Base-by-base conservation (phyloP, 768 basidiomycete species). In the Trametes maxima region DNA sequence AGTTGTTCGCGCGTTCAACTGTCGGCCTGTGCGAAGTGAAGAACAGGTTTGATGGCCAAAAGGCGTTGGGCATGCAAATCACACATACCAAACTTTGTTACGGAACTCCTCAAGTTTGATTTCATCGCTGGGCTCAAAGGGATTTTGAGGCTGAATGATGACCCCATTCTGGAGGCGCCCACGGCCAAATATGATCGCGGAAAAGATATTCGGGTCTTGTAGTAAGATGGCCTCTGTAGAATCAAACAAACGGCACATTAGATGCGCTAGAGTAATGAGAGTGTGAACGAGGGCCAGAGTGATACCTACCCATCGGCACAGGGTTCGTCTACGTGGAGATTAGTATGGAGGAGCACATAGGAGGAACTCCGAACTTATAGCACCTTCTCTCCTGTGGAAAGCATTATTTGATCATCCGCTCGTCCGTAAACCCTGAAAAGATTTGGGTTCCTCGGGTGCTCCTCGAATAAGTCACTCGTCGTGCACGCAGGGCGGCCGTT, bases 341-440 rank as follows among this genome's bases (percentile, higher is more conserved):
- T 12, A 21, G 6, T 47, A 7, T n/a, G 22, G 25, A 36, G 14
- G 5, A 7, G 35, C n/a, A 36, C 7, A 17, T 37, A n/a, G 10
- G 3, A 11, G 45, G 28, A 33, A 3, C 28, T 33, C 8, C 28
- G 28, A 33, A 8, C 28, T 21, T 11, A 10, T 10, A 46, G 0
- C 17, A 49, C 57, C 74, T 77, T 79, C 63, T 78, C 75, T 19
- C 79, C 79, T 13, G 75, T 79, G 35, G 67, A 72, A 44, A 77
- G 72, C 68, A 77, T 76, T 42, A 82, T 77, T 65, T 81, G 80
- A 57, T 82, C 81, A 57, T 81, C 81, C 10, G 67, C 69, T 16
- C 82, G 71, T 2, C 82, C 80, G 49, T 69, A 73, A 1, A 82
- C 64, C 54, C 69, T 76, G 71, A 73, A 80, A 28, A 74, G 62